A percentile compares a stretch with the other conserved stretches of the same genome.
These are phyloP conservation scores for Collybia sordida DNA, from an alignment of 768 basidiomycete species.

Conservation along the genomic window DNA sequence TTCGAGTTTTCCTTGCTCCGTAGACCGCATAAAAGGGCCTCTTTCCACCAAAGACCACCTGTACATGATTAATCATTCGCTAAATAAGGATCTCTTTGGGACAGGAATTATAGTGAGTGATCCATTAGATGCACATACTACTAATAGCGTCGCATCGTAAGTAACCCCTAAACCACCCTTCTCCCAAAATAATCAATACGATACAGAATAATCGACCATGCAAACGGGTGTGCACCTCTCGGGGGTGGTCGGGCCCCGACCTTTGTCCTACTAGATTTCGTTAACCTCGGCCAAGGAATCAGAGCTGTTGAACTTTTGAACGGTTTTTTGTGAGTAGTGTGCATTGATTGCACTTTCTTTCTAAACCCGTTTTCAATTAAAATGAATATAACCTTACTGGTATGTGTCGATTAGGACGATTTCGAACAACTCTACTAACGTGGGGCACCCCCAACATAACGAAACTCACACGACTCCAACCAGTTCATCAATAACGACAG, in stretches of 20 bases:
- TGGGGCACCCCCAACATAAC: no score
- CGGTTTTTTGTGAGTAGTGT: constrained; percentile 34
- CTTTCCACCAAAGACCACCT: constrained; percentile 49
- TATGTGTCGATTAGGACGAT: no score
- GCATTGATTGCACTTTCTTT: background rate
- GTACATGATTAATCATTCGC: constrained; percentile 59
- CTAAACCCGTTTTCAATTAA: no score
- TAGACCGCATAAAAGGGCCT: constrained; percentile 50
- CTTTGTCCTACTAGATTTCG: constrained; percentile 54
- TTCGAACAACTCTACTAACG: no score
- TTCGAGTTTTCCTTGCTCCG: constrained; percentile 49
- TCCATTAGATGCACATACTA: constrained; percentile 33
- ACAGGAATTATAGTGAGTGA: constrained; percentile 40
- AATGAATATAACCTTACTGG: no score
- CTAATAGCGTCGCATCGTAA: constrained; percentile 37
- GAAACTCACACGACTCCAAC: no score
- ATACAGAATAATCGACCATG: constrained; percentile 37
- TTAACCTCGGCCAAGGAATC: constrained; percentile 46
- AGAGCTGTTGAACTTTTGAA: constrained; percentile 44
- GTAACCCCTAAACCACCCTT: constrained; percentile 13
- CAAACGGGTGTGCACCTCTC: constrained; percentile 41
- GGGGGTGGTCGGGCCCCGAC: constrained; percentile 45
- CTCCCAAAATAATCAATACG: background rate
- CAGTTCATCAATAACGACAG: no score
- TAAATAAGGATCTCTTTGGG: constrained; percentile 44